Conservation (phyloP, 192 early-diverging fungal genomes). For the Phycomyces blakesleeanus region DNA sequence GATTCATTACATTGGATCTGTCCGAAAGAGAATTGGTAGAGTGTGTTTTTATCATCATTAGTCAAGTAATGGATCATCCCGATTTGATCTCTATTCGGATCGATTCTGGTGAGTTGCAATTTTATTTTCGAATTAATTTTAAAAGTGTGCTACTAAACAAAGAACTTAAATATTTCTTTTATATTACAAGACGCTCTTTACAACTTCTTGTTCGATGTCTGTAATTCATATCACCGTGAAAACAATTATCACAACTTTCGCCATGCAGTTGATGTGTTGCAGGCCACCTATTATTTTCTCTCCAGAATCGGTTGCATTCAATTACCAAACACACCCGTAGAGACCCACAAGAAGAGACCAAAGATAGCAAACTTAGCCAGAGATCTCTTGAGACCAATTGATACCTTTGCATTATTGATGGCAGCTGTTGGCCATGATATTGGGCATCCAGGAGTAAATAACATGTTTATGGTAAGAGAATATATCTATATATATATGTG, state of each 20-base stretch:
- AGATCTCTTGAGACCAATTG: constrained; percentile 47
- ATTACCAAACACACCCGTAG: constrained; percentile 11
- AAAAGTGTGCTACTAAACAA: background rate
- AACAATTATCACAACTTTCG: constrained; percentile 94
- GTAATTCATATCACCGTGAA: constrained; percentile 50
- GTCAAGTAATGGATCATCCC: background rate
- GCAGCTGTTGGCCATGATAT: constrained; percentile 79
- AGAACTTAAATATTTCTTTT: background rate
- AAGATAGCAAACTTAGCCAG: constrained; percentile 14
- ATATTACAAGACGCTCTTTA: constrained; percentile 43
- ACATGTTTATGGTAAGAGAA: constrained; percentile 73
- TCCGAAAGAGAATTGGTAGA: background rate
- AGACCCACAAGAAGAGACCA: background rate
- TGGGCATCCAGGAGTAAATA: constrained; percentile 93
- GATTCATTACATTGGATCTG: constrained; percentile 5
- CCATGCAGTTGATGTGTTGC: constrained; percentile 92
- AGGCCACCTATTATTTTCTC: constrained; percentile 81
- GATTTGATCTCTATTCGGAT: background rate
- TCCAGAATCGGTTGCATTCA: constrained; percentile 56
- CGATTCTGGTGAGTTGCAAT: background rate
- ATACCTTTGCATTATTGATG: constrained; percentile 69
- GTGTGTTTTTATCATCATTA: constrained; percentile 7
- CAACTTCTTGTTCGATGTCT: constrained; percentile 46
- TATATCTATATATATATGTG: background rate
- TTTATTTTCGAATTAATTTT: background rate